Base-by-base conservation (phyloP, 2,329 filamentous ascomycete species). In the Metarhizium humberi region DNA sequence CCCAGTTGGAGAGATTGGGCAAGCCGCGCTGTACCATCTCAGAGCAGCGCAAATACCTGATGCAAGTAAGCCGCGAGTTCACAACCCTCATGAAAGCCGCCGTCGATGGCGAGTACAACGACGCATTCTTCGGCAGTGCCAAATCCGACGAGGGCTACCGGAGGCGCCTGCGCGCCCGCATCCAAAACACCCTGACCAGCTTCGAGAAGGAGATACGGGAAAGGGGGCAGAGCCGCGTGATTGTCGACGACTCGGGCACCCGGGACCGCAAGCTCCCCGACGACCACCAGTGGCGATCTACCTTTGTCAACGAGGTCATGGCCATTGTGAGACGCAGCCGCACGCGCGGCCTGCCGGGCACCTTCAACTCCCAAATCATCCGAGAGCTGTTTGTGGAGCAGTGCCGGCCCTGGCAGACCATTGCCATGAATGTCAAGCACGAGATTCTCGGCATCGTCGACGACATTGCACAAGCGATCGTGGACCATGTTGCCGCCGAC, bases 381-480 rank as follows among this genome's bases (percentile, higher is more conserved):
- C 69, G 71, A 0, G 78, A 85, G 25, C 64, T 88, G 0, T 88
- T 88, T 62, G 69, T 69, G 20, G 75, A 84, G 49, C 82, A 87
- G 56, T 82, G 76, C 0, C 54, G 60, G 6, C 77, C 75, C 0
- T 88, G 82, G 85, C 64, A 73, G 46, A 34, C 55, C 0, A 72
- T 81, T 30, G 78, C 76, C 0, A 43, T 5, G 7, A 40, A 45
- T 2, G 54, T 55, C 8, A 50, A 57, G 30, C 29, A 48, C 1
- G 40, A 52, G 1, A 43, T 58, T 2, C 11, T 59, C 14, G 64
- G 45, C 14, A 57, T 57, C 3, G 58, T 60, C 8, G 18, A 43
- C 4, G 25, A 56, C 3, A 58, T 61, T 13, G 14, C 55, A 6
- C 47, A 29, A 4, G 52, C 52, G 2, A 47, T 63, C 0, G 52